Evolutionary conservation across 139 green algal genomes (phyloP).

Genomic region (Chlorella vulgaris): DNA sequence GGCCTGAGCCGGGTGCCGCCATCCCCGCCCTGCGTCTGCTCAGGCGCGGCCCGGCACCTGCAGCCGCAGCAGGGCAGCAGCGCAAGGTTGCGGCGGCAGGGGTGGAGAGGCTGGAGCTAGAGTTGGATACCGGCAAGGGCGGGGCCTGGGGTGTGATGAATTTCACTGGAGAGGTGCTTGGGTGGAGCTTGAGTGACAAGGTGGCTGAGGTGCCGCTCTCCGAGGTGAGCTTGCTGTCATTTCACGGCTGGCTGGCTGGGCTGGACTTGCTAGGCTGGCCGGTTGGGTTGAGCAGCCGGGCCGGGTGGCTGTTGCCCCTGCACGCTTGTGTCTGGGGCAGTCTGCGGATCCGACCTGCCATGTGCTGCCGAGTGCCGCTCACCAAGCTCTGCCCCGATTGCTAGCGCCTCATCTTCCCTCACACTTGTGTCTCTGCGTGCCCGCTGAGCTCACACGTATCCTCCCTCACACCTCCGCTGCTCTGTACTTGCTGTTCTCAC

Average conservation of each 20-base stretch:
- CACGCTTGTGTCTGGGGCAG: too few relatives aligned
- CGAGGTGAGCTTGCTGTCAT: neutral
- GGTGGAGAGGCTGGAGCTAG: constrained; percentile 18
- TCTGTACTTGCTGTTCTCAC: neutral
- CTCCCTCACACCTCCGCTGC: neutral
- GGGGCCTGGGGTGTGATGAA: constrained; percentile 52
- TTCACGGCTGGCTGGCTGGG: neutral
- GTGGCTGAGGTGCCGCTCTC: neutral
- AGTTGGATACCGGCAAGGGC: constrained; percentile 25
- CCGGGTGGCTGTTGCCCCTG: too few relatives aligned
- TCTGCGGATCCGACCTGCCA: too few relatives aligned
- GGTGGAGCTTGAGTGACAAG: constrained; percentile 42
- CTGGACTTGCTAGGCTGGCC: neutral
- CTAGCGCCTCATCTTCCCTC: too few relatives aligned
- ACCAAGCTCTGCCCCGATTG: too few relatives aligned
- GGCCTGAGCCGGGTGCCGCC: neutral
- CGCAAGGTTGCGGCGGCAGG: neutral
- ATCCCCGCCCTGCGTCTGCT: constrained; percentile 22
- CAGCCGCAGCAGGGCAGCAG: constrained; percentile 5
- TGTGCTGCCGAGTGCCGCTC: too few relatives aligned
- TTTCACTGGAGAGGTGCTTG: constrained; percentile 44
- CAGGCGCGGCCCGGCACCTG: too few relatives aligned
- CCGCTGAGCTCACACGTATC: too few relatives aligned
- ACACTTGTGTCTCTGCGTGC: too few relatives aligned
- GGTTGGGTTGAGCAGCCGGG: neutral